phyloP scores from a whole-genome alignment of 257 asterid genomes.

The Nicotiana attenuata region DNA sequence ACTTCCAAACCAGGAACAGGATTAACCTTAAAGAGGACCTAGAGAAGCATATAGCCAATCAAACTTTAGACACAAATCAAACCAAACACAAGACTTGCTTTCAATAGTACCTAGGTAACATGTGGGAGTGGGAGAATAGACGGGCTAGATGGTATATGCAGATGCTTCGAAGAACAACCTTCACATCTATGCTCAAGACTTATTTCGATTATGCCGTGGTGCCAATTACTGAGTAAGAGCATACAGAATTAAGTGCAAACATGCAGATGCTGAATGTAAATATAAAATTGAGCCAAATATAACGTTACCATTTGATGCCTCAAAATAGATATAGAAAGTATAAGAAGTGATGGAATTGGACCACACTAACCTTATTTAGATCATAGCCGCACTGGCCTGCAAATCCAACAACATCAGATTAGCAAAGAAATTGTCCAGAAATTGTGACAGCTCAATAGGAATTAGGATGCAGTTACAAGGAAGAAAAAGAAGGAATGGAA shows the following conservation, averaged over 20 bases:
- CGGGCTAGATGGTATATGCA: not conserved
- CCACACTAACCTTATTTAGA: slow-evolving; percentile 47
- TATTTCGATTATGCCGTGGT: not conserved
- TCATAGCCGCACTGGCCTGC: slow-evolving; percentile 90
- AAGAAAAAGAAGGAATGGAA: not conserved
- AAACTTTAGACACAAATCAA: not conserved
- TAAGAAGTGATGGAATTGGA: not conserved
- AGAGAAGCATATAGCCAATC: not conserved
- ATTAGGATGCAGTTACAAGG: not conserved
- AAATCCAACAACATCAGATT: slow-evolving; percentile 25
- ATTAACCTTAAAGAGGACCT: slow-evolving; percentile 1
- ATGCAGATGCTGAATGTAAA: slow-evolving; percentile 1
- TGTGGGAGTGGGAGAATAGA: not conserved
- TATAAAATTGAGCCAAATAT: not conserved
- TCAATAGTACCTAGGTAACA: not conserved
- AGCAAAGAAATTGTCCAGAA: slow-evolving; percentile 18
- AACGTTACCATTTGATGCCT: not conserved
- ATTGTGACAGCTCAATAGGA: slow-evolving; percentile 14
- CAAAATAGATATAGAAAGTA: not conserved
- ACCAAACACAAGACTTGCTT: not conserved
- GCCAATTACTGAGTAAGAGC: not conserved
- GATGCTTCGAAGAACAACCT: not conserved
- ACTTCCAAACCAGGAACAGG: not conserved
- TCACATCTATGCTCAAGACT: not conserved
- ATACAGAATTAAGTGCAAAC: not conserved